Evolutionary conservation across 2,329 filamentous ascomycete genomes (phyloP), one percentile per base, ranked within the genome.

Genomic region (Penicillium sp.): DNA sequence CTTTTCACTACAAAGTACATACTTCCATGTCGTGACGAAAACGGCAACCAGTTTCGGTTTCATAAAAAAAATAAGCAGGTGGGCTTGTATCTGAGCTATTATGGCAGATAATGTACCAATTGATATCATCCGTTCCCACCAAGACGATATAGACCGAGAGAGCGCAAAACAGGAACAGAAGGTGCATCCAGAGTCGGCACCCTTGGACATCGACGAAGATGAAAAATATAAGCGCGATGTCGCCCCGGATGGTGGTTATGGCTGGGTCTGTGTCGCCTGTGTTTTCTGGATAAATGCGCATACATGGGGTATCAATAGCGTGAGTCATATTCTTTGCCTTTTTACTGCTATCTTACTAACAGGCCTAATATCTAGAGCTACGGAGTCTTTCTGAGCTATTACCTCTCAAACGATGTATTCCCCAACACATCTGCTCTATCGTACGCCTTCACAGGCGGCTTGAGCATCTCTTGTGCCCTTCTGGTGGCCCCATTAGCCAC

Each of bases 261-360:
- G 84, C 59, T 87, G 84, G 84, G 79, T 86, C 23, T 84, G 85
- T 53, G 81, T 84, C n/a, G 66, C 77, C 3, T 80, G 78, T 39
- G 77, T 81, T 60, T 79, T 82, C 50, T 72, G 84, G 60, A 81
- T 89, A 57, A 89, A 89, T 68, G 84, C 81, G 8, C 88, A 91
- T 68, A 90, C 88, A 1, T 91, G 89, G 89, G 89, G 89, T 8
- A 76, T 91, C 60, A 91, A 91, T 70, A 85, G 83, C 55, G 82
- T 85, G 63, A 56, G 81, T 65, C 21, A 49, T 29, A 17, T n/a
- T 42, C 43, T 51, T 42, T 19, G 5, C 10, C 6, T 13, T 23
- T 23, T 35, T 33, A 31, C n/a, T 27, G 4, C 33, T 1, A 27
- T 38, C 15, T 49, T n/a, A 43, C 51, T 42, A 31, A 56, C 44